phyloP scores from a whole-genome alignment of 2,329 filamentous ascomycete genomes.

The Microcyclosporella mali region DNA sequence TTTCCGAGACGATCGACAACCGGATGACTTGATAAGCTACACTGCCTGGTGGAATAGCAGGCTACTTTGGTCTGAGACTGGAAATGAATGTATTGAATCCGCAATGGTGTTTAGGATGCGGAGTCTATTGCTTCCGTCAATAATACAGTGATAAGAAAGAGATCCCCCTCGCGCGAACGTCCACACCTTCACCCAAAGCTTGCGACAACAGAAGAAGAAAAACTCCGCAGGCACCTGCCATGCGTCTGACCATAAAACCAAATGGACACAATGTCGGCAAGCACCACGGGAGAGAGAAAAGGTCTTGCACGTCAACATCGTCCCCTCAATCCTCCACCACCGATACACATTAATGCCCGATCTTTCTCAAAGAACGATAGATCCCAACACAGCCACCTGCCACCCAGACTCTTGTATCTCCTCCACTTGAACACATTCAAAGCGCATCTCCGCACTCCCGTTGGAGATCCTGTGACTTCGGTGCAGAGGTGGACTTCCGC shows the following conservation, averaged over 20 bases:
- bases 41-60: too few species aligned
- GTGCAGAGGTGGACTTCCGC: constrained; percentile 8
- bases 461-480: constrained; percentile 6
- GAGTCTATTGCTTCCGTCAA: too few species aligned
- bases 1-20: too few species aligned
- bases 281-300: too few species aligned
- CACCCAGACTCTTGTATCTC: constrained; percentile 2
- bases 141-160: neutral
- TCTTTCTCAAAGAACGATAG: constrained; percentile 2
- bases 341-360: neutral
- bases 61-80: too few species aligned
- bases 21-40: too few species aligned
- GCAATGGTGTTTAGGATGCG: neutral
- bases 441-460: constrained; percentile 4
- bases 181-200: too few species aligned
- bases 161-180: neutral
- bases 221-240: neutral
- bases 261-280: too few species aligned
- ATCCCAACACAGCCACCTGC: constrained; percentile 4
- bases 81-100: too few species aligned
- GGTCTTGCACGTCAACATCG: neutral
- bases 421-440: constrained; percentile 10
- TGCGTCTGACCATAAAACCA: too few species aligned
- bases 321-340: neutral
- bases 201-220: neutral